Conservation (phyloP, 345 rosid genomes). For the Noccaea bulbosa region DNA sequence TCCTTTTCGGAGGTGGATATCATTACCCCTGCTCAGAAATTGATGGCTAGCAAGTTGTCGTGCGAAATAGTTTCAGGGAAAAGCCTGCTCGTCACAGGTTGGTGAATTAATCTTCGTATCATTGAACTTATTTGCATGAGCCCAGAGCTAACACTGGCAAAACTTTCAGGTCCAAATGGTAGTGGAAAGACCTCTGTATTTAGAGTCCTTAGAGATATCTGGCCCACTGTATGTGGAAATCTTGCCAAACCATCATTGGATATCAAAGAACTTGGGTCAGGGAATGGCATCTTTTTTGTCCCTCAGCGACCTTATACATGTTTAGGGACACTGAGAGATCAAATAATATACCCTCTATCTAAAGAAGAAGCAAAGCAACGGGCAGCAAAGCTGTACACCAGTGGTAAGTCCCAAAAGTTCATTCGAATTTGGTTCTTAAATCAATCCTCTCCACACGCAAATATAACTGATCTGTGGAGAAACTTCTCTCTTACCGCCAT, state of each 20-base stretch:
- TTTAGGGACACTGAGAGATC: slow-evolving; percentile 97
- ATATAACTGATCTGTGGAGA: slow-evolving; percentile 4
- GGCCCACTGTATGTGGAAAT: slow-evolving; percentile 93
- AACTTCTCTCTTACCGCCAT: slow-evolving; percentile 1
- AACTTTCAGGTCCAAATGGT: slow-evolving; percentile 86
- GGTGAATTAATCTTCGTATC: slow-evolving; percentile 39
- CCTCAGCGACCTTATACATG: slow-evolving; percentile 97
- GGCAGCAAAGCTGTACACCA: slow-evolving; percentile 52
- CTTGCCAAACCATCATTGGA: slow-evolving; percentile 69
- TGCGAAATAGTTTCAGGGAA: slow-evolving; percentile 74
- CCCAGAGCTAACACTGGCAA: slow-evolving; percentile 41
- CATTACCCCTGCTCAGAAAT: slow-evolving; percentile 86
- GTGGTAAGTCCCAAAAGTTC: slow-evolving; percentile 53
- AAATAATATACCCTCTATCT: slow-evolving; percentile 96
- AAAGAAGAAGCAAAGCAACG: slow-evolving; percentile 71
- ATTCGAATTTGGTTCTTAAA: slow-evolving; percentile 17
- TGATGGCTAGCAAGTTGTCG: slow-evolving; percentile 85
- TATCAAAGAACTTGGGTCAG: slow-evolving; percentile 58
- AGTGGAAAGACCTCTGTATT: slow-evolving; percentile 96
- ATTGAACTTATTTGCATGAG: slow-evolving; percentile 26
- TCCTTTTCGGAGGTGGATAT: slow-evolving; percentile 81
- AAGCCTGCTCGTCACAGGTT: slow-evolving; percentile 97
- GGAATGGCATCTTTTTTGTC: slow-evolving; percentile 83
- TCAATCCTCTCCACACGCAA: background rate
- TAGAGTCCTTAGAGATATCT: slow-evolving; percentile 91